A percentile compares a stretch with the other conserved stretches of the same genome.
These are phyloP conservation scores for Pseudonitzschia pungens DNA, from an alignment of 108 stramenopile genomes.

Conservation along the genomic window DNA sequence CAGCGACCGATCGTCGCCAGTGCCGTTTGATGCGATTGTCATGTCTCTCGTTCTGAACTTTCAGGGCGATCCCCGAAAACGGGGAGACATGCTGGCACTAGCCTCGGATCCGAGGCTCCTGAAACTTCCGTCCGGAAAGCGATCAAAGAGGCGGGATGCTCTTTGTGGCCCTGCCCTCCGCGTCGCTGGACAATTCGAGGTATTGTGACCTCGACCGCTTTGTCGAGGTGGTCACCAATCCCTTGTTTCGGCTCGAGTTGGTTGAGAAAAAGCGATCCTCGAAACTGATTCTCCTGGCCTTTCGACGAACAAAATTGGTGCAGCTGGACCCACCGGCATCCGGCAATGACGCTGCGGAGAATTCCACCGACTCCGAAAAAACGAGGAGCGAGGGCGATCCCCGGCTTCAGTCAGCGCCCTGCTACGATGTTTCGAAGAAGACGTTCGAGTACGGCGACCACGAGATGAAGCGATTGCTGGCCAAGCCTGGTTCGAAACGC, in stretches of 20 bases:
- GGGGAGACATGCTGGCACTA: conserved; percentile 13
- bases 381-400: not conserved
- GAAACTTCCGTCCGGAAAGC: not conserved
- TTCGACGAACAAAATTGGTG: not conserved
- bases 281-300: conserved; percentile 21
- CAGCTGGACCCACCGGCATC: not conserved
- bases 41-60: conserved; percentile 19
- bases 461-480: conserved; percentile 17
- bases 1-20: not conserved
- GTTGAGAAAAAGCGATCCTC: conserved; percentile 8
- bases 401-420: not conserved
- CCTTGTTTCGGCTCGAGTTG: conserved; percentile 1
- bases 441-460: conserved; percentile 13
- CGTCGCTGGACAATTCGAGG: conserved; percentile 16
- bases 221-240: conserved; percentile 4
- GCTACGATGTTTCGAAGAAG: not conserved
- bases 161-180: conserved; percentile 18
- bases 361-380: not conserved
- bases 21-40: conserved; percentile 18
- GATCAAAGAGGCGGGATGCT: conserved; percentile 2
- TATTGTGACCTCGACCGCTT: conserved; percentile 17
- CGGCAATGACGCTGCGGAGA: not conserved
- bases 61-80: conserved; percentile 15
- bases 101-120: conserved; percentile 16
- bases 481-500: conserved; percentile 18